Conservation (phyloP, 2,329 filamentous ascomycete genomes). For the Colletotrichum cuscutae region DNA sequence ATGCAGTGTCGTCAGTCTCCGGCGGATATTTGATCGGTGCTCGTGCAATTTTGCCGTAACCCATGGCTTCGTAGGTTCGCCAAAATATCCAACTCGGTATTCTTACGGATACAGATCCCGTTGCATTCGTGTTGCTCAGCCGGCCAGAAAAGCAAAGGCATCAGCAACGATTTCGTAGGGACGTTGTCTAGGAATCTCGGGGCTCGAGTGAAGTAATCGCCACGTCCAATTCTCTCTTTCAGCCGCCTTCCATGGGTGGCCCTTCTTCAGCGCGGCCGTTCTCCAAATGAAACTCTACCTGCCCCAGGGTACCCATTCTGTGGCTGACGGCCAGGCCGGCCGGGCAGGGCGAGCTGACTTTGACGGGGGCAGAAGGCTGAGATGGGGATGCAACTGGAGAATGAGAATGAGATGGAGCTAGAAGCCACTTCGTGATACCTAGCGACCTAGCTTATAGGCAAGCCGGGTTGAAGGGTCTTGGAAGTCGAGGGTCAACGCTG, state of each 20-base stretch:
- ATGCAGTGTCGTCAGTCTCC: neutral
- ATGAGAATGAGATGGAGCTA: neutral
- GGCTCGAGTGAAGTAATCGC: neutral
- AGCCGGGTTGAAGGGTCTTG: neutral
- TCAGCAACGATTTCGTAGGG: neutral
- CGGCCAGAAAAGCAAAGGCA: neutral
- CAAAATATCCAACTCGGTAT: conserved; percentile 1
- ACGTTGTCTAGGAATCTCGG: neutral
- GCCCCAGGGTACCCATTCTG: neutral
- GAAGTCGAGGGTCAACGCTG: neutral
- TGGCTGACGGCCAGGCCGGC: conserved; percentile 26
- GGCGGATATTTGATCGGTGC: neutral
- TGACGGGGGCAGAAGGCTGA: conserved; percentile 2
- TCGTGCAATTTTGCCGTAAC: neutral
- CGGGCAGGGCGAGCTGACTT: conserved; percentile 23
- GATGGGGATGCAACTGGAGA: conserved; percentile 9
- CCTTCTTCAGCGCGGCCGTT: neutral
- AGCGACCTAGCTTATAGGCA: neutral
- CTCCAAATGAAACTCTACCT: neutral
- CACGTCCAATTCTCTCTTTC: conserved; percentile 5
- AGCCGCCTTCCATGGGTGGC: conserved; percentile 10
- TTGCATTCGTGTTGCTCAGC: neutral
- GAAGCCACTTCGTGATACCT: neutral
- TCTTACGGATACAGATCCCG: neutral
- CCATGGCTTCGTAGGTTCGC: neutral